Conservation (phyloP, 805 yeast species). For the Metschnikowia lochheadii region DNA sequence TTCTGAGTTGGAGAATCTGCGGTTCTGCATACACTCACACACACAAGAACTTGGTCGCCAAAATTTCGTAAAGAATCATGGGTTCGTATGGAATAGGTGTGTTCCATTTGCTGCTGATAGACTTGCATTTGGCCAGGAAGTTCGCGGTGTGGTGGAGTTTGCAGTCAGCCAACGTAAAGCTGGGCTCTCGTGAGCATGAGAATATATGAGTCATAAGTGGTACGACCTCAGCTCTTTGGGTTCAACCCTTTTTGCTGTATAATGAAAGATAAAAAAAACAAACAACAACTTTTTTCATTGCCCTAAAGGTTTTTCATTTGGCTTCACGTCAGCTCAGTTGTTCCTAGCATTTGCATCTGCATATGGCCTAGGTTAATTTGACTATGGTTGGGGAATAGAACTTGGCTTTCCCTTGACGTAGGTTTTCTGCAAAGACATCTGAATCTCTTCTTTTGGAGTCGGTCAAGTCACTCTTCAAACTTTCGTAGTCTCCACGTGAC, state of each 20-base stretch:
- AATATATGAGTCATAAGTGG: neutral
- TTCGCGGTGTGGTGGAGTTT: neutral
- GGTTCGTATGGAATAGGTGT: neutral
- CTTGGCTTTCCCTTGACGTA: constrained; percentile 16
- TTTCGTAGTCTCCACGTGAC: constrained; percentile 20
- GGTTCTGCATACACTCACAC: neutral
- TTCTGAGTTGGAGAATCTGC: neutral
- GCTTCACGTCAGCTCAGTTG: neutral
- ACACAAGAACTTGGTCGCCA: neutral
- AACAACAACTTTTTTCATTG: neutral
- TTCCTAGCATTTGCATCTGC: neutral
- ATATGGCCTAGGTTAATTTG: neutral
- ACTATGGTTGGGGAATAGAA: constrained; percentile 5
- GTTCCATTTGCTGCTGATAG: neutral
- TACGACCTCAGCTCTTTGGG: neutral
- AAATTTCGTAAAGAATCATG: neutral
- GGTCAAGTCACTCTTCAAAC: constrained; percentile 26
- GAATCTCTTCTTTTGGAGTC: constrained; percentile 21
- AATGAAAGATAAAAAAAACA: neutral
- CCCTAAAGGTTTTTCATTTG: neutral
- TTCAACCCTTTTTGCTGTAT: neutral
- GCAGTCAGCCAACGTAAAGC: neutral
- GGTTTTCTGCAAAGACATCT: constrained; percentile 19
- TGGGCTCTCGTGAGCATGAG: neutral
- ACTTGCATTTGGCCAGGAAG: neutral